A percentile compares a stretch with the other conserved stretches of the same genome.
Evolutionary conservation across 495 filamentous ascomycete genomes (phyloP).

Genomic region (Physcia stellaris): DNA sequence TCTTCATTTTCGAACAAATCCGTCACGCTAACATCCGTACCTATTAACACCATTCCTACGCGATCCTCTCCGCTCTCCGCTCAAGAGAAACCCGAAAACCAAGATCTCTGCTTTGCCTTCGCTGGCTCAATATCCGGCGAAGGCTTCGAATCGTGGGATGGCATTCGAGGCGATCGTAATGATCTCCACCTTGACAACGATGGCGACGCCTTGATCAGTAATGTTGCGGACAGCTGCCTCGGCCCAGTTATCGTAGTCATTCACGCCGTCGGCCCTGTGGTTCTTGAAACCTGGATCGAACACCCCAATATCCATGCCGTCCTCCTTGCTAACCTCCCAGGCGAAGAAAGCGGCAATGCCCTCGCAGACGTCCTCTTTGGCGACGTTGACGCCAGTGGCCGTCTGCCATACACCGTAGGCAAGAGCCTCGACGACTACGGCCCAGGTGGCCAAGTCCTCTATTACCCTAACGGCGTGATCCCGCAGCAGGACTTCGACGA

Average conservation of each 20-base stretch:
- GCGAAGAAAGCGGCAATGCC: slow-evolving; percentile 80
- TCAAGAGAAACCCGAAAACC: too few relatives aligned
- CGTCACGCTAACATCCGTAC: slow-evolving; percentile 44
- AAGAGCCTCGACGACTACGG: slow-evolving; percentile 75
- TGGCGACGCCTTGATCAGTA: slow-evolving; percentile 57
- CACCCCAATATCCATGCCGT: slow-evolving; percentile 67
- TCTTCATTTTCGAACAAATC: slow-evolving; percentile 42
- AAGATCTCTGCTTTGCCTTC: slow-evolving; percentile 57
- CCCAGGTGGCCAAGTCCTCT: slow-evolving; percentile 59
- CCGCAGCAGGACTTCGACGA: slow-evolving; percentile 82
- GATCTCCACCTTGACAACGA: slow-evolving; percentile 66
- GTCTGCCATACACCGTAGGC: slow-evolving; percentile 82
- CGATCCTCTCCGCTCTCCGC: slow-evolving; percentile 25
- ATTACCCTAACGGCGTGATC: slow-evolving; percentile 52
- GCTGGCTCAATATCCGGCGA: slow-evolving; percentile 50
- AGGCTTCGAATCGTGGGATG: slow-evolving; percentile 47
- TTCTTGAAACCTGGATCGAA: slow-evolving; percentile 76
- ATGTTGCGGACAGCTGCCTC: slow-evolving; percentile 59
- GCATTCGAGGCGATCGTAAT: slow-evolving; percentile 68
- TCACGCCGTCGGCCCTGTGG: slow-evolving; percentile 82
- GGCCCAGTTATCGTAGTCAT: slow-evolving; percentile 70
- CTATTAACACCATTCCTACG: slow-evolving; percentile 41
- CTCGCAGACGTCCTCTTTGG: slow-evolving; percentile 77
- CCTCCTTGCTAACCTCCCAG: slow-evolving; percentile 75
- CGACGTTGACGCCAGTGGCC: slow-evolving; percentile 70